These are phyloP conservation scores for Fonsecaea multimorphosa DNA, from an alignment of 2,329 filamentous ascomycete genomes.

Conservation along the genomic window DNA sequence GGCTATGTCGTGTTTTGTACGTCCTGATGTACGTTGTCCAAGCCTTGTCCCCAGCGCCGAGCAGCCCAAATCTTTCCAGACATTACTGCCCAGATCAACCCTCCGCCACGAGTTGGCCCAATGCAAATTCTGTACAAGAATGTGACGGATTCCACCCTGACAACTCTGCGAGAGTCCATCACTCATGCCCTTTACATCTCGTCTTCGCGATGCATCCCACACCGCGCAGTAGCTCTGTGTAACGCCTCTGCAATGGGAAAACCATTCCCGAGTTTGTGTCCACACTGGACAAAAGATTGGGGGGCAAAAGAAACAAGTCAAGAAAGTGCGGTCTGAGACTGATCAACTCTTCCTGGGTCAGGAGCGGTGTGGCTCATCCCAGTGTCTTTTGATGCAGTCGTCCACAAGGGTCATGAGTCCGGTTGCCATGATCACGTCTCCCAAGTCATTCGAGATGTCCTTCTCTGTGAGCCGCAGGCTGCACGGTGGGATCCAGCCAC, in stretches of 20 bases:
- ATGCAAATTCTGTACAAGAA: slow-evolving; percentile 17
- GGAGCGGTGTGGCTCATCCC: slow-evolving; percentile 57
- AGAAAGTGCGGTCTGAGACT: background rate
- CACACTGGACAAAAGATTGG: slow-evolving; percentile 4
- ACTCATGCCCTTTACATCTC: slow-evolving; percentile 14
- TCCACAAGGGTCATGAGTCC: slow-evolving; percentile 87
- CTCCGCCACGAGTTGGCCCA: background rate
- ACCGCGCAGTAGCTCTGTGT: slow-evolving; percentile 28
- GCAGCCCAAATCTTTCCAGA: background rate
- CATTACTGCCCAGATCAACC: background rate
- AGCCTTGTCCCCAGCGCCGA: background rate
- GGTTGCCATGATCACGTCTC: slow-evolving; percentile 84
- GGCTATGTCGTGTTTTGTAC: background rate
- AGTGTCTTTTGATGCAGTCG: slow-evolving; percentile 83
- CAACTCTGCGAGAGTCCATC: background rate
- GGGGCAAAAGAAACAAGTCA: background rate
- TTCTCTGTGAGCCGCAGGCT: slow-evolving; percentile 88
- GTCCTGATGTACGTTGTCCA: background rate
- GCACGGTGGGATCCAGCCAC: slow-evolving; percentile 88
- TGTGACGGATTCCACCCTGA: background rate
- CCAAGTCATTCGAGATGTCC: slow-evolving; percentile 59
- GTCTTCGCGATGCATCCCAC: slow-evolving; percentile 22
- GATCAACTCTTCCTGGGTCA: slow-evolving; percentile 3
- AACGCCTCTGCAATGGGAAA: slow-evolving; percentile 29
- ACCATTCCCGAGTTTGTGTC: slow-evolving; percentile 14